Percentiles rank a stretch among this genome's conserved stretches.
These are phyloP conservation scores for Penicillium rolfsii DNA, from an alignment of 2,329 filamentous ascomycete genomes.

Conservation along the genomic window DNA sequence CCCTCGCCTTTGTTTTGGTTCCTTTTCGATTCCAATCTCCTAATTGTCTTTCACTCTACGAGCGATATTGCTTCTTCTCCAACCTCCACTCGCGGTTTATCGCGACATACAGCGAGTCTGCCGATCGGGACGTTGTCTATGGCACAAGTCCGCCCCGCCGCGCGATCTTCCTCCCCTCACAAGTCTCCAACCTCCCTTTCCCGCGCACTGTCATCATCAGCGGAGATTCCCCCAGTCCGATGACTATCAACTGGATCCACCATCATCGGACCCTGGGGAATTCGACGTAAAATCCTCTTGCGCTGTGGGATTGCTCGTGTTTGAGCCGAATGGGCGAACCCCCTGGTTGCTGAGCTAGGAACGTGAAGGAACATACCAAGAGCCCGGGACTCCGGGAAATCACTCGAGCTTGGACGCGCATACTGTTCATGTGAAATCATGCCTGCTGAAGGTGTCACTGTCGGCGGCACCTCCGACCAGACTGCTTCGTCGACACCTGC, in stretches of 20 bases:
- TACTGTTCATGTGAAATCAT: constrained; percentile 34
- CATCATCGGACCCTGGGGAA: constrained; percentile 13
- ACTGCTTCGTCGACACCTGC: constrained; percentile 21
- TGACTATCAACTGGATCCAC: constrained; percentile 24
- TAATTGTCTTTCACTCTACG: background rate
- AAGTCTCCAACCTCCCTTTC: constrained; percentile 24
- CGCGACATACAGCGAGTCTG: background rate
- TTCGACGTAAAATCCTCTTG: background rate
- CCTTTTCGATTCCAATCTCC: background rate
- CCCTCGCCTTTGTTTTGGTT: background rate
- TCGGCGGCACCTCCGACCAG: constrained; percentile 33
- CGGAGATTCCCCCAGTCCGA: constrained; percentile 29
- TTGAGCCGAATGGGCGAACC: constrained; percentile 26
- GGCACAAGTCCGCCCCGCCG: constrained; percentile 1
- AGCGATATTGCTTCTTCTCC: background rate
- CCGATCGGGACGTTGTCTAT: background rate
- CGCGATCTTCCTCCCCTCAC: constrained; percentile 13
- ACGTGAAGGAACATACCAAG: constrained; percentile 23
- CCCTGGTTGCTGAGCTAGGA: constrained; percentile 16
- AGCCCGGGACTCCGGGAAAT: constrained; percentile 11
- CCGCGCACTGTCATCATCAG: constrained; percentile 25
- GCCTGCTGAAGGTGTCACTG: constrained; percentile 34
- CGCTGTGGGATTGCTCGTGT: background rate
- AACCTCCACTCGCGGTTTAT: background rate
- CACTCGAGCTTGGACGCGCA: constrained; percentile 14